phyloP scores from a whole-genome alignment of 2,329 filamentous ascomycete genomes.

The Cadophora sp. region DNA sequence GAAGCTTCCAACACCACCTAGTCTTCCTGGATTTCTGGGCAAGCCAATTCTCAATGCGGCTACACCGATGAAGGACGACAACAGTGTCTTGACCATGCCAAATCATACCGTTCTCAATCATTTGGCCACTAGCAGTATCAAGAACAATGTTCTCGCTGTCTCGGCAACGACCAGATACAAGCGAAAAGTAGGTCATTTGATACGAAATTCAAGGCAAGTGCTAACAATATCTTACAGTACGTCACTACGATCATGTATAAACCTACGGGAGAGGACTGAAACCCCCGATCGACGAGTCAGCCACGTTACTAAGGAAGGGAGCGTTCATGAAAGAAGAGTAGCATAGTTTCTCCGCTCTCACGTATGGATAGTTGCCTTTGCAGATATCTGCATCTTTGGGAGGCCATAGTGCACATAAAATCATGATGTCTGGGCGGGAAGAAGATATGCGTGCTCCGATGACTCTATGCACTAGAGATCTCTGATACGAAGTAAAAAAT shows the following conservation, averaged over 20 bases:
- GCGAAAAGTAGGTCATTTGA: slow-evolving; percentile 73
- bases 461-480: slow-evolving; percentile 1
- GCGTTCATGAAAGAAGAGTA: background rate
- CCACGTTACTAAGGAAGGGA: background rate
- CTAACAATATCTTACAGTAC: slow-evolving; percentile 66
- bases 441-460: background rate
- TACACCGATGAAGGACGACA: slow-evolving; percentile 95
- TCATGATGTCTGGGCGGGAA: background rate
- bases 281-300: background rate
- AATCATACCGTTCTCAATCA: slow-evolving; percentile 98
- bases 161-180: slow-evolving; percentile 98
- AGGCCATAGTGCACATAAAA: background rate
- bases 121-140: slow-evolving; percentile 96
- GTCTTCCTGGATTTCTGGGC: slow-evolving; percentile 86
- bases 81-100: slow-evolving; percentile 94
- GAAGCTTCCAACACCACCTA: slow-evolving; percentile 83
- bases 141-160: slow-evolving; percentile 92
- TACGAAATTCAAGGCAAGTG: background rate
- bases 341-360: background rate
- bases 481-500: background rate
- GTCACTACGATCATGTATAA: slow-evolving; percentile 98
- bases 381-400: slow-evolving; percentile 8
- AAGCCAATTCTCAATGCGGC: slow-evolving; percentile 94
- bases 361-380: slow-evolving; percentile 9
- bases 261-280: slow-evolving; percentile 63